Conservation (phyloP, 768 basidiomycete species). For the Leccinum incarnatum region DNA sequence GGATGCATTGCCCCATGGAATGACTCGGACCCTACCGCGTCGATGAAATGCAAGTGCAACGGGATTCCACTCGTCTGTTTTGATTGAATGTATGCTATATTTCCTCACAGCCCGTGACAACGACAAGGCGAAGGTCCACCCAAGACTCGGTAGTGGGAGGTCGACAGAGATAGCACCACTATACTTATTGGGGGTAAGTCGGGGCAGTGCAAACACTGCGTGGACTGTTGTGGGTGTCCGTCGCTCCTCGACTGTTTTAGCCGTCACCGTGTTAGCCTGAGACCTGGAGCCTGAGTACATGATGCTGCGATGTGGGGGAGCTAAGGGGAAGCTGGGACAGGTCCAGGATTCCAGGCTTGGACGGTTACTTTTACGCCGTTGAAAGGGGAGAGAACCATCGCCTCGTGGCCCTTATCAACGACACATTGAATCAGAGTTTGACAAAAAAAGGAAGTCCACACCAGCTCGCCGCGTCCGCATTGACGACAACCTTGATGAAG, state of each 20-base stretch:
- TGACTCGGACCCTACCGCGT: neutral
- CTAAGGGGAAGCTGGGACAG: neutral
- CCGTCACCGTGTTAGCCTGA: neutral
- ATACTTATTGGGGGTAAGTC: neutral
- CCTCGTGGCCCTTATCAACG: slow-evolving; percentile 5
- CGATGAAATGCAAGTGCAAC: slow-evolving; percentile 10
- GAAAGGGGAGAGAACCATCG: neutral
- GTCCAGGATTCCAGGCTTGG: neutral
- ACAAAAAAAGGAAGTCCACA: neutral
- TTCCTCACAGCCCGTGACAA: neutral
- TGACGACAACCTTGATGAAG: no score
- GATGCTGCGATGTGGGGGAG: neutral
- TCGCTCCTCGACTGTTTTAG: neutral
- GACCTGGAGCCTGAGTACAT: neutral
- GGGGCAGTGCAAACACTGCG: neutral
- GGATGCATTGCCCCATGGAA: slow-evolving; percentile 15
- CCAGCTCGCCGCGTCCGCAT: neutral
- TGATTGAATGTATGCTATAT: no score
- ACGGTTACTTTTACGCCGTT: neutral
- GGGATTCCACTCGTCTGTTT: slow-evolving; percentile 1
- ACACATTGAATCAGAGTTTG: neutral
- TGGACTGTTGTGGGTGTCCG: slow-evolving; percentile 16
- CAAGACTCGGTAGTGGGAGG: slow-evolving; percentile 9
- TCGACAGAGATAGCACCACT: neutral
- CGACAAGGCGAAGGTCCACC: slow-evolving; percentile 18